A percentile compares a stretch with the other conserved stretches of the same genome.
Conservation (phyloP, 2,329 filamentous ascomycete species). For the Thermothelomyces thermophilus region DNA sequence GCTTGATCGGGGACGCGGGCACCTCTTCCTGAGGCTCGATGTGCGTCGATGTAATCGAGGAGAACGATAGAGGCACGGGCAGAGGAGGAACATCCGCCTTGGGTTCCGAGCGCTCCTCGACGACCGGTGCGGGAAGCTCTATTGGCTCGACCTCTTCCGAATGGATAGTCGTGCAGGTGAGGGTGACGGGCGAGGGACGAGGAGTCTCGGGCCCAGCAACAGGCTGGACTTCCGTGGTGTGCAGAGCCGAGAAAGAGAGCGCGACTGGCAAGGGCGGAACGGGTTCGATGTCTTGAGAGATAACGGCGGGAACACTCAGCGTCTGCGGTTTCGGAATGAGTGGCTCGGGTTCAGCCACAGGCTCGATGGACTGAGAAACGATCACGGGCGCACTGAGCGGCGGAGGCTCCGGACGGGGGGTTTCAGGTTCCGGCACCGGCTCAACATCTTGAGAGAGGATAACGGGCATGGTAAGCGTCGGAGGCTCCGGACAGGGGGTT, state of each 20-base stretch:
- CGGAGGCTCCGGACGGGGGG: slow-evolving; percentile 4
- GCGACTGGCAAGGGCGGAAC: slow-evolving; percentile 15
- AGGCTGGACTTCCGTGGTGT: slow-evolving; percentile 24
- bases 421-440: slow-evolving; percentile 19
- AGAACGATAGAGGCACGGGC: slow-evolving; percentile 25
- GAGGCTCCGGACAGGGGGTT: slow-evolving; percentile 3
- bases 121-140: slow-evolving; percentile 19
- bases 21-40: slow-evolving; percentile 29
- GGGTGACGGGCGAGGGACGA: slow-evolving; percentile 14
- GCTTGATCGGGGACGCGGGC: slow-evolving; percentile 19
- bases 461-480: slow-evolving; percentile 16
- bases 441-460: slow-evolving; percentile 20
- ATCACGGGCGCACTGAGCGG: slow-evolving; percentile 8
- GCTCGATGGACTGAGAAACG: slow-evolving; percentile 19
- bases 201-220: slow-evolving; percentile 20
- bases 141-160: slow-evolving; percentile 23
- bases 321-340: slow-evolving; percentile 5
- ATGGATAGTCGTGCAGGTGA: slow-evolving; percentile 12
- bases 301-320: slow-evolving; percentile 14
- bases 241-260: slow-evolving; percentile 18
- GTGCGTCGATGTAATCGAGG: slow-evolving; percentile 29
- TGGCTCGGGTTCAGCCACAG: slow-evolving; percentile 12
- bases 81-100: slow-evolving; percentile 3
- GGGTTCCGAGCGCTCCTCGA: slow-evolving; percentile 8
- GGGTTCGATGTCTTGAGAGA: slow-evolving; percentile 22